phyloP scores from a whole-genome alignment of 2,329 filamentous ascomycete species.

The Aspergillus arachidicola region DNA sequence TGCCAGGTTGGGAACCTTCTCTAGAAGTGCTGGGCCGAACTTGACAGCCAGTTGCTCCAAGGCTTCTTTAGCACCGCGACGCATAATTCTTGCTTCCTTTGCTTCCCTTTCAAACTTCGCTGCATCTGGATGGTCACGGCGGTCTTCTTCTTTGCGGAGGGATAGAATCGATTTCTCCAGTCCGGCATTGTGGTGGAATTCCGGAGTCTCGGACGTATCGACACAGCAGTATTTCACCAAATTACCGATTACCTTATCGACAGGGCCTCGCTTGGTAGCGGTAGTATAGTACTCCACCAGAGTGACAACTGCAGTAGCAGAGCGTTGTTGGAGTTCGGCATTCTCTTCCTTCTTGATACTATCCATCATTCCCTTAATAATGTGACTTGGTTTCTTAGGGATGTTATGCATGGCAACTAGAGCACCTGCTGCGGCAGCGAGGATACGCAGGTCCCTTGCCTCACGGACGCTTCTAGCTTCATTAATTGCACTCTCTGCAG shows the following conservation, averaged over 20 bases:
- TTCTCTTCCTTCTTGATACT: constrained; percentile 96
- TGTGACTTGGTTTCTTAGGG: constrained; percentile 87
- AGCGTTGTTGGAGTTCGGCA: constrained; percentile 80
- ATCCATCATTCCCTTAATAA: constrained; percentile 98
- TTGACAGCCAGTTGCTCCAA: constrained; percentile 81
- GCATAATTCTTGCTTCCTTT: constrained; percentile 83
- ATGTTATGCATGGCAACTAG: constrained; percentile 83
- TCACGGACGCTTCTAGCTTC: constrained; percentile 80
- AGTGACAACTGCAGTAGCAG: constrained; percentile 78
- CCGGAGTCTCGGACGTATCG: constrained; percentile 95
- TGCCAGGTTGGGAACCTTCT: constrained; percentile 80
- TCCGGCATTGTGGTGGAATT: constrained; percentile 80
- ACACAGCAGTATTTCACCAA: constrained; percentile 97
- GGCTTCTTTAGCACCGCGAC: constrained; percentile 90
- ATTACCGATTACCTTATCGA: constrained; percentile 94
- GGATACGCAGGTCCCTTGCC: constrained; percentile 80
- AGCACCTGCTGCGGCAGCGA: constrained; percentile 82
- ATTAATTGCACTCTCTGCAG: constrained; percentile 71
- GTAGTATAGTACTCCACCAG: constrained; percentile 86
- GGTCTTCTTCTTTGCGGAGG: constrained; percentile 94
- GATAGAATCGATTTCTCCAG: constrained; percentile 84
- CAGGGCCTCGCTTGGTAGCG: constrained; percentile 77
- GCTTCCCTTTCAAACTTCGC: constrained; percentile 88
- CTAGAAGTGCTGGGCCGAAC: constrained; percentile 77
- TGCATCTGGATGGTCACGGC: constrained; percentile 87